Base-by-base conservation (phyloP, 352 stramenopile genomes). In the Elongisporangium senticosum region DNA sequence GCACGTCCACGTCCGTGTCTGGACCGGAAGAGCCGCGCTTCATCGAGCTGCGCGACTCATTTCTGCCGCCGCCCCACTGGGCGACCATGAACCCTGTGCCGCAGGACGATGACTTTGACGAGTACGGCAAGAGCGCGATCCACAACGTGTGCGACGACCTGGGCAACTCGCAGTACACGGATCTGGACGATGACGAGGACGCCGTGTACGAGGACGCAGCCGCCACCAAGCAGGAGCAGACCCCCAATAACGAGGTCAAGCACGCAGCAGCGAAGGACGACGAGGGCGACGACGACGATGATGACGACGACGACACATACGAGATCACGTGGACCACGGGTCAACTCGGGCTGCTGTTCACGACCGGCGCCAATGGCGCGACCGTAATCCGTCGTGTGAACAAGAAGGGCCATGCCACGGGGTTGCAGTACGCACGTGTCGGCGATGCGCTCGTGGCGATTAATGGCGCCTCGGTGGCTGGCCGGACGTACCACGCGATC, bases 361-460 rank as follows among this genome's bases (percentile, higher is more conserved):
- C 89, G 57, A 73, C 67, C 11, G 76, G 75, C 33, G 65, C 71
- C 0, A 68, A 64, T 21, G 80, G 75, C 3, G 62, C 79, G 43
- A 75, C 81, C 4, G 65, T 90, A 17, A 93, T 93, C 53, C 79
- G 83, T 47, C 74, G 81, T 13, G 80, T 93, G 17, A 91, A 84
- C 65, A 88, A 88, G 65, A 83, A 86, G 48, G 77, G 81, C 40
- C 71, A 69, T 20, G 80, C 82, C 3, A 68, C 75, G 2, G 80
- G 78, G 5, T 58, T 92, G 22, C 72, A 87, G 39, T 78, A 80
- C 23, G 81, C 84, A 19, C 77, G 82, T 23, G 78, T 73, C 0
- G 82, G 86, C n/a, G 86, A 95, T 58, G 76, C 89, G n/a, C 63
- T 95, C 10, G 53, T 91, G 4, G 83, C 77, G 6, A 54, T 95